Percentiles rank a stretch among this genome's conserved stretches.
These are phyloP conservation scores for Colletotrichum sp. DNA, from an alignment of 2,329 filamentous ascomycete genomes.

Conservation along the genomic window DNA sequence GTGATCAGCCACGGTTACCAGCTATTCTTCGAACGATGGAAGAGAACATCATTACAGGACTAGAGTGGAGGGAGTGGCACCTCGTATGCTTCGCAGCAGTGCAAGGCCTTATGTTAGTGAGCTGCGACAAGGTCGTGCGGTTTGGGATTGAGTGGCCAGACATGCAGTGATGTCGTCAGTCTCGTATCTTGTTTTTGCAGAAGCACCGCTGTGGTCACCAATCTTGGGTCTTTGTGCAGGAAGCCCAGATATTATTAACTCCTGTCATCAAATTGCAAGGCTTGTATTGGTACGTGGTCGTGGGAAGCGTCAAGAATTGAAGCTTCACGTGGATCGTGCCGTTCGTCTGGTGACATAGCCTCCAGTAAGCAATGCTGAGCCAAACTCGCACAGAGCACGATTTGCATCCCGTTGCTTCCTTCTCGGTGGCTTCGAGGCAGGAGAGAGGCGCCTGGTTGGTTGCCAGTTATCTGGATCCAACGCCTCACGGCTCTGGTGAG, in stretches of 20 bases:
- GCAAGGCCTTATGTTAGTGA: not conserved
- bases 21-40: not conserved
- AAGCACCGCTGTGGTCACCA: not conserved
- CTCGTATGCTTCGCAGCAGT: not conserved
- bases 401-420: not conserved
- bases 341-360: not conserved
- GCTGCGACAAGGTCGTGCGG: conserved; percentile 8
- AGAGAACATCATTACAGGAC: not conserved
- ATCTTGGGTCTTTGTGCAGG: not conserved
- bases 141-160: conserved; percentile 14
- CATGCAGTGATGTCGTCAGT: conserved; percentile 13
- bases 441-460: not conserved
- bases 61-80: conserved; percentile 1
- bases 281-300: not conserved
- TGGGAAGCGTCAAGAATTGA: not conserved
- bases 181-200: conserved; percentile 4
- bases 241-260: not conserved
- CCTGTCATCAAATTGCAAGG: not conserved
- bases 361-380: not conserved
- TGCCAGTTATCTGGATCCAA: not conserved
- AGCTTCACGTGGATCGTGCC: not conserved
- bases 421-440: not conserved
- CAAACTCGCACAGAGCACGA: not conserved
- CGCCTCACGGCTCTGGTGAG: not conserved
- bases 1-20: not conserved